Base-by-base conservation (phyloP, 2,329 filamentous ascomycete genomes). In the Colletotrichum abscissum region DNA sequence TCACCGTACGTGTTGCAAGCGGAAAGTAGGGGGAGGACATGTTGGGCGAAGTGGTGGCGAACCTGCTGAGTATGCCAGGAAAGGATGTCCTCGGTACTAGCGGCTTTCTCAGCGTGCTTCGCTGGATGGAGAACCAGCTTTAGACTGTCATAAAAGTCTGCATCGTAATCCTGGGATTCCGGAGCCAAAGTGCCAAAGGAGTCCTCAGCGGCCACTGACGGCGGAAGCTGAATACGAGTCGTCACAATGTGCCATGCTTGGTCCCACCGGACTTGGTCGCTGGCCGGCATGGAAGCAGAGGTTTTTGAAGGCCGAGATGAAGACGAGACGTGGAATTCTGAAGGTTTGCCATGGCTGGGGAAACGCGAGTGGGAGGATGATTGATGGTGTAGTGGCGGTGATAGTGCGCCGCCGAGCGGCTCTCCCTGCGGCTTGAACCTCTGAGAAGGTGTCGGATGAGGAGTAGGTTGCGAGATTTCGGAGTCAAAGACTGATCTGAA, bases 231-330 rank as follows among this genome's bases (percentile, higher is more conserved):
- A 58, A 92, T 88, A 42, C 84, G 84, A 35, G 88, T 85, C 19
- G 90, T 92, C 73, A 92, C 90, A 33, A 85, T 82, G 78, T 91
- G 88, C 91, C 91, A 92, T 71, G 90, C 89, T 74, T 88, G 84
- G 78, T 92, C 89, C 85, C 88, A 91, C 75, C 85, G 85, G 67
- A 86, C 84, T 80, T 92, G 90, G 75, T 91, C 86, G 73, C 83
- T 81, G 63, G 82, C 79, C 70, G 82, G 64, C 19, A 54, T 28
- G 52, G 70, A n/a, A 62, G 75, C 35, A 69, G 69, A 42, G 63
- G 56, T 12, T 60, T 68, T 46, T 58, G 71, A 38, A 4, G 26
- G 54, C 9, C 54, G 59, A 26, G 62, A 56, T 60, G 76, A 62
- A 76, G 58, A 74, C 49, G 63, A 79, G 77, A 58, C 77, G 77